These are phyloP conservation scores for Boletus bicolor DNA, from an alignment of 768 basidiomycete species.

Conservation along the genomic window DNA sequence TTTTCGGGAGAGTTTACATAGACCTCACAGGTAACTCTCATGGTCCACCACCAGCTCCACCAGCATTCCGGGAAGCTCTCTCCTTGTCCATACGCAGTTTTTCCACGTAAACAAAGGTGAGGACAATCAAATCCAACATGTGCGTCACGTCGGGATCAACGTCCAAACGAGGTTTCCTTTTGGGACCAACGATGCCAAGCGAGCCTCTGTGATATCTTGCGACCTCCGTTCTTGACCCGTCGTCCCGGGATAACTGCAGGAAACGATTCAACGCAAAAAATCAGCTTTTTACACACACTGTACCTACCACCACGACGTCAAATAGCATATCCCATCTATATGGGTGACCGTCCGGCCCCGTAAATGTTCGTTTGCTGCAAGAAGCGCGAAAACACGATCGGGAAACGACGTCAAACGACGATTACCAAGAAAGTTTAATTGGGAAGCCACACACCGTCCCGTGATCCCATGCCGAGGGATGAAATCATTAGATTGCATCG, in stretches of 20 bases:
- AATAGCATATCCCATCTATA: conserved; percentile 31
- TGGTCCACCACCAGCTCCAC: too few relatives aligned
- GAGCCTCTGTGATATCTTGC: conserved; percentile 17
- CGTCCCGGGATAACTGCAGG: conserved; percentile 17
- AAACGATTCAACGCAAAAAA: too few relatives aligned
- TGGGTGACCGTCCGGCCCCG: conserved; percentile 29
- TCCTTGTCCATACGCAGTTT: too few relatives aligned
- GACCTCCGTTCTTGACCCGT: conserved; percentile 8
- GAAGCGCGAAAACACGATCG: not conserved
- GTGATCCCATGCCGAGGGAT: conserved; percentile 14
- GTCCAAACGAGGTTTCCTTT: not conserved
- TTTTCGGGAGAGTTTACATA: too few relatives aligned
- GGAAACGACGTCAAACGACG: not conserved
- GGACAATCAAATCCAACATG: too few relatives aligned
- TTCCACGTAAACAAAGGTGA: too few relatives aligned
- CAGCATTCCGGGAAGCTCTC: too few relatives aligned
- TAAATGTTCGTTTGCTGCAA: conserved; percentile 25
- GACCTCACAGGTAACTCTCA: too few relatives aligned
- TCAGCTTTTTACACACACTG: too few relatives aligned
- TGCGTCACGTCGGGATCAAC: too few relatives aligned
- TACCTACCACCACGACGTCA: conserved; percentile 9
- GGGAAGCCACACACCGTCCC: not conserved
- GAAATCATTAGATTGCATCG: conserved; percentile 23
- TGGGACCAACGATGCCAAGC: conserved; percentile 17
- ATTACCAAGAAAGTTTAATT: not conserved